These are phyloP conservation scores for Solanum ossicruentum DNA, from an alignment of 257 asterid genomes.

Conservation along the genomic window DNA sequence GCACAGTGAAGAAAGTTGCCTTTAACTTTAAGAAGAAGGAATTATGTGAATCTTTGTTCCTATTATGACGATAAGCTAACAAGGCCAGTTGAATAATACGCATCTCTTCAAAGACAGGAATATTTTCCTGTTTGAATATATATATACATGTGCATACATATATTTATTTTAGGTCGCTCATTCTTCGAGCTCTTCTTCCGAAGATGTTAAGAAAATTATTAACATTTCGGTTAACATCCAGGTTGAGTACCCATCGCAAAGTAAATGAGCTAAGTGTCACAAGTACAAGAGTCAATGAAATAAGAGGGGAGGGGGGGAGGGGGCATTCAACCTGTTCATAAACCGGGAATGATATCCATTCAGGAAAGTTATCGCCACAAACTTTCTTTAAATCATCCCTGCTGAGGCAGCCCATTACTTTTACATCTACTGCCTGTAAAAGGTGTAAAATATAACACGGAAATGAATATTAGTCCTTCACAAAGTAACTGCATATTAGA, in stretches of 20 bases:
- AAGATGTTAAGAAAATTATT: background rate
- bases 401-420: constrained; percentile 60
- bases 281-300: background rate
- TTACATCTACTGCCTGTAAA: constrained; percentile 82
- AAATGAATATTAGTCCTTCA: background rate
- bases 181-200: background rate
- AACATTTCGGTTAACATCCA: background rate
- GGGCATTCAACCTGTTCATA: constrained; percentile 60
- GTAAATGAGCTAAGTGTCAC: background rate
- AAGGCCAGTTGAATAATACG: background rate
- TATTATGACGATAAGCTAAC: background rate
- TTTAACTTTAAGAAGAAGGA: background rate
- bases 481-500: background rate
- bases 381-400: constrained; percentile 88
- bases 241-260: background rate
- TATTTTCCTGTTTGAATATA: background rate
- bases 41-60: background rate
- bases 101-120: background rate
- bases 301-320: background rate
- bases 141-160: background rate
- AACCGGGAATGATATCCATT: constrained; percentile 95
- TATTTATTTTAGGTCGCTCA: background rate
- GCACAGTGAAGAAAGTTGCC: background rate
- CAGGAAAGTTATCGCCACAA: constrained; percentile 91
- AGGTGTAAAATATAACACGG: constrained; percentile 5